These are phyloP conservation scores for Prosopis cineraria DNA, from an alignment of 306 rosid genomes.

Conservation along the genomic window DNA sequence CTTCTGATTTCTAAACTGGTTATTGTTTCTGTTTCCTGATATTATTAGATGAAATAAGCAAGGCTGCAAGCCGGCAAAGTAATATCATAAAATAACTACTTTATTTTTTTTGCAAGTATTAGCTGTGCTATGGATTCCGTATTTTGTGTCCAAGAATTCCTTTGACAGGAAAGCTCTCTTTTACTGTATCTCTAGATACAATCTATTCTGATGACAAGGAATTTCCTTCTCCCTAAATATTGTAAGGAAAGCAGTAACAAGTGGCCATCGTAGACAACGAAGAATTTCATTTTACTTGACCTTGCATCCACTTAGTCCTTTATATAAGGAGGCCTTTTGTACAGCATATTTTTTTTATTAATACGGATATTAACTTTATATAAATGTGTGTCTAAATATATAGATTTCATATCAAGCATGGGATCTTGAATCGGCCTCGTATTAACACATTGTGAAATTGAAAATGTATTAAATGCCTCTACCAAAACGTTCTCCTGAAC, in stretches of 20 bases:
- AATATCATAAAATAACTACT: neutral
- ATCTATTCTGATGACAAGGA: neutral
- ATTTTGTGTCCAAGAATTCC: neutral
- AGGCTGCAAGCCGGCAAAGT: neutral
- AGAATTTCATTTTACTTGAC: neutral
- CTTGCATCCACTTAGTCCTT: neutral
- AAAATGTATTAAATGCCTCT: too few species aligned
- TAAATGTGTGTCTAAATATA: too few species aligned
- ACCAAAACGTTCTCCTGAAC: too few species aligned
- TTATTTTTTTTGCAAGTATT: neutral
- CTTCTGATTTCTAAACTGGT: neutral
- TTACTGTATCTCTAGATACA: neutral
- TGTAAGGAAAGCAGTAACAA: neutral
- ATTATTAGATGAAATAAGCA: neutral
- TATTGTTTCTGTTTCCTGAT: neutral
- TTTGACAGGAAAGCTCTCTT: neutral
- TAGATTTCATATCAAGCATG: too few species aligned
- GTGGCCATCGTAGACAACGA: neutral
- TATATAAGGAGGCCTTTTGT: neutral
- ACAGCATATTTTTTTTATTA: too few species aligned
- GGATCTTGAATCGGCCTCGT: neutral
- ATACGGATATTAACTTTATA: neutral
- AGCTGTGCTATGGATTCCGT: neutral
- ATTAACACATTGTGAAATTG: too few species aligned
- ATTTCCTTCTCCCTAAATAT: neutral